Evolutionary conservation across 2,329 filamentous ascomycete genomes (phyloP).

Genomic region (Trichoderma pleuroti): DNA sequence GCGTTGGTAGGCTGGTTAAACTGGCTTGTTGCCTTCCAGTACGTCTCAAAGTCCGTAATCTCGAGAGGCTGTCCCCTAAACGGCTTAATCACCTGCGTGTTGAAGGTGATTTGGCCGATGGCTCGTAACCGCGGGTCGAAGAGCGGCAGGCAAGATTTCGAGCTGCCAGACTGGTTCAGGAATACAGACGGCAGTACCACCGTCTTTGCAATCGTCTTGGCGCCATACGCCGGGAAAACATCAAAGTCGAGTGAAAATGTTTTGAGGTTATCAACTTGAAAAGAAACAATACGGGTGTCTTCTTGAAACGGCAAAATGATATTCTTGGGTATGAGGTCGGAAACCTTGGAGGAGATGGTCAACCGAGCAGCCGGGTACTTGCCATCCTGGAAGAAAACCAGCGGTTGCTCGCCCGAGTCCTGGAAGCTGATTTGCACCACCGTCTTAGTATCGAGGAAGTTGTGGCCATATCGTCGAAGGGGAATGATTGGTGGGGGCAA

Average conservation of each 20-base stretch:
- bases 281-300: constrained; percentile 87
- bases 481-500: constrained; percentile 95
- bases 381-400: constrained; percentile 94
- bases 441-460: constrained; percentile 96
- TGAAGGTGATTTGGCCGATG: constrained; percentile 91
- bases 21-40: constrained; percentile 98
- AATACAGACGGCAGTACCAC: constrained; percentile 88
- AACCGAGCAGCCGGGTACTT: constrained; percentile 93
- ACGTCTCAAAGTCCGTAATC: constrained; percentile 97
- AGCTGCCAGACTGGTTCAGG: constrained; percentile 68
- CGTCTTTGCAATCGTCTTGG: constrained; percentile 94
- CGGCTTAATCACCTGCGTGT: constrained; percentile 93
- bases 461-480: constrained; percentile 90
- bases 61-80: constrained; percentile 90
- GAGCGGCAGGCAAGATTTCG: constrained; percentile 78
- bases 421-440: constrained; percentile 93
- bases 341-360: constrained; percentile 94
- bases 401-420: constrained; percentile 67
- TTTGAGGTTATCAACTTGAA: constrained; percentile 91
- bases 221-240: constrained; percentile 94
- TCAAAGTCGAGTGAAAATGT: constrained; percentile 95
- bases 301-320: constrained; percentile 94
- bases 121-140: constrained; percentile 89
- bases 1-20: constrained; percentile 76
- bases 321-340: constrained; percentile 93